phyloP scores from a whole-genome alignment of 805 yeast genomes.

The Jamesozyma rosinii region DNA sequence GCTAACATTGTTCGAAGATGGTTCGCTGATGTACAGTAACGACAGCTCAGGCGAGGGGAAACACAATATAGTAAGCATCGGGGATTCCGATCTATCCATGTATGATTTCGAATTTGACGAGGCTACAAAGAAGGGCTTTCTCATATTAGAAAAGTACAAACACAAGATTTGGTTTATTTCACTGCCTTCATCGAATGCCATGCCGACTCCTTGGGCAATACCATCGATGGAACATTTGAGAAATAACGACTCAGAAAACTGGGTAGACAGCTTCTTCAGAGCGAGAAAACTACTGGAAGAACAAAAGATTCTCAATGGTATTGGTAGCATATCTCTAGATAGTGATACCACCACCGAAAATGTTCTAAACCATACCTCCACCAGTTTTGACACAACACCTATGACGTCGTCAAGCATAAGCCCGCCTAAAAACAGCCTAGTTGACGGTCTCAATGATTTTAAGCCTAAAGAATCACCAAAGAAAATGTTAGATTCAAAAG shows the following conservation, averaged over 20 bases:
- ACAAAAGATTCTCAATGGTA: constrained; percentile 7
- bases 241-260: constrained; percentile 42
- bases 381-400: constrained; percentile 4
- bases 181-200: constrained; percentile 23
- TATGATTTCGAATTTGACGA: constrained; percentile 74
- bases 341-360: neutral
- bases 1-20: constrained; percentile 16
- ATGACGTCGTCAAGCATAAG: neutral
- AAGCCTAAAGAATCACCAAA: neutral
- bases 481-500: neutral
- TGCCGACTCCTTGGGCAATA: constrained; percentile 6
- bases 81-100: constrained; percentile 53
- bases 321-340: constrained; percentile 8
- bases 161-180: constrained; percentile 52
- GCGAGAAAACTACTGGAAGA: constrained; percentile 49
- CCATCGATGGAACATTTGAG: constrained; percentile 19
- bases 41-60: neutral
- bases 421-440: neutral
- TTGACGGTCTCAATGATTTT: neutral
- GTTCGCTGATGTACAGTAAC: constrained; percentile 13
- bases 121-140: constrained; percentile 45
- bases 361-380: constrained; percentile 3
- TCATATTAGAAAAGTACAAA: constrained; percentile 53
- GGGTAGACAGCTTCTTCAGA: constrained; percentile 63
- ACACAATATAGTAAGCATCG: constrained; percentile 20